Percentiles rank a stretch among this genome's conserved stretches.
phyloP scores from a whole-genome alignment of 768 basidiomycete genomes.

The Dacryopinax spathularia region DNA sequence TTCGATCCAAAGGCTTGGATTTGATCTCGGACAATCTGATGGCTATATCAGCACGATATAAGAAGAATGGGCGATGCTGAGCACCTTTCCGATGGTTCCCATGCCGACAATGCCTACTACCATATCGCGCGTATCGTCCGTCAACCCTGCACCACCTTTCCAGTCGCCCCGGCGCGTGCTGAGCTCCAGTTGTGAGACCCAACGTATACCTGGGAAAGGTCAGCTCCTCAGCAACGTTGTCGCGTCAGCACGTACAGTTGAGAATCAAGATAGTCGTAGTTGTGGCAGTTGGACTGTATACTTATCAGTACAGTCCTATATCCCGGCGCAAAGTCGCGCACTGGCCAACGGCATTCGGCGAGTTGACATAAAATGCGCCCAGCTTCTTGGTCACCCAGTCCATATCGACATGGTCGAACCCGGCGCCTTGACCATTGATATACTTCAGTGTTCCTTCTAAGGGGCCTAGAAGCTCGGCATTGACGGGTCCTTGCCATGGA shows the following conservation, averaged over 20 bases:
- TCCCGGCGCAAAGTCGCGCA: neutral
- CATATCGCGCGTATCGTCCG: conserved; percentile 11
- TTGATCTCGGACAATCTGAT: conserved; percentile 14
- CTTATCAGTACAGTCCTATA: neutral
- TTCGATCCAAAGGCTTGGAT: conserved; percentile 21
- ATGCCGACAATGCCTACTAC: conserved; percentile 26
- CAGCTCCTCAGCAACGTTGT: no score
- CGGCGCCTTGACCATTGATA: neutral
- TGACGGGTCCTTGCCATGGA: neutral
- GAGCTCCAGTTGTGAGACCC: neutral
- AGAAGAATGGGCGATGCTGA: neutral
- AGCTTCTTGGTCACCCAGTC: conserved; percentile 19
- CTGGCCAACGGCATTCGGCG: conserved; percentile 16
- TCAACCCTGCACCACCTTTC: conserved; percentile 9
- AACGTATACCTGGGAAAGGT: neutral
- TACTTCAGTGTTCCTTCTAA: neutral
- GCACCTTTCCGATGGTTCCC: conserved; percentile 24
- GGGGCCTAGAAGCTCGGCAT: neutral
- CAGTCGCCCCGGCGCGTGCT: conserved; percentile 14
- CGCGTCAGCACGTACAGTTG: neutral
- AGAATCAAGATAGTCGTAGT: conserved; percentile 15
- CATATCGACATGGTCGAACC: conserved; percentile 18
- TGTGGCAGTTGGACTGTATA: conserved; percentile 8
- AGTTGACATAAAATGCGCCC: conserved; percentile 16
- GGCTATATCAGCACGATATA: neutral